Evolutionary conservation across 2,329 filamentous ascomycete species (phyloP).

Genomic region (Paraphoma chrysanthemicola): DNA sequence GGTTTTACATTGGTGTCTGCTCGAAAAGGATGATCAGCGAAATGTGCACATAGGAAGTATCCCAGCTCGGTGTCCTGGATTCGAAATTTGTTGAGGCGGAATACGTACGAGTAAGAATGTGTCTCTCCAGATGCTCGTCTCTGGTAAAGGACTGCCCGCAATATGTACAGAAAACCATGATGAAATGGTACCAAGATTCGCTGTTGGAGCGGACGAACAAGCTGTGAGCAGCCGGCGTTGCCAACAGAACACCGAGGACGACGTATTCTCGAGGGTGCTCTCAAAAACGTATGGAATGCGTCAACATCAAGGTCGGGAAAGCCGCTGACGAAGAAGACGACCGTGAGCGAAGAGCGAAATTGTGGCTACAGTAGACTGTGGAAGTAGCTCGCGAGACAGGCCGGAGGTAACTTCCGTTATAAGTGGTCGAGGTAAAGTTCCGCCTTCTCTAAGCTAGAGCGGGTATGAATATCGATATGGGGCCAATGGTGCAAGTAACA

Average conservation of each 20-base stretch:
- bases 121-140: slow-evolving; percentile 60
- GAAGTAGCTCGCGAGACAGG: slow-evolving; percentile 11
- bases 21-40: neutral
- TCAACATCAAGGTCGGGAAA: slow-evolving; percentile 19
- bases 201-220: neutral
- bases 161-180: slow-evolving; percentile 62
- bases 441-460: slow-evolving; percentile 20
- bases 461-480: slow-evolving; percentile 23
- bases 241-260: neutral
- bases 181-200: slow-evolving; percentile 12
- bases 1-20: slow-evolving; percentile 63
- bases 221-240: neutral
- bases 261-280: neutral
- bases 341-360: slow-evolving; percentile 8
- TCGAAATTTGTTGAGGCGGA: neutral
- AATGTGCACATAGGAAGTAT: neutral
- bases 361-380: slow-evolving; percentile 18
- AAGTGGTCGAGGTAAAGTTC: slow-evolving; percentile 23
- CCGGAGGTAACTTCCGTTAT: slow-evolving; percentile 13
- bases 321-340: slow-evolving; percentile 1
- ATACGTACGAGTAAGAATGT: slow-evolving; percentile 59
- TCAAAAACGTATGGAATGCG: slow-evolving; percentile 16
- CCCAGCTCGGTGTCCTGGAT: neutral
- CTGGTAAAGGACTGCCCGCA: slow-evolving; percentile 61
- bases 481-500: slow-evolving; percentile 26